Evolutionary conservation across 306 rosid genomes (phyloP), one percentile per base, ranked within the genome.

Genomic region (Corylus heterophylla): DNA sequence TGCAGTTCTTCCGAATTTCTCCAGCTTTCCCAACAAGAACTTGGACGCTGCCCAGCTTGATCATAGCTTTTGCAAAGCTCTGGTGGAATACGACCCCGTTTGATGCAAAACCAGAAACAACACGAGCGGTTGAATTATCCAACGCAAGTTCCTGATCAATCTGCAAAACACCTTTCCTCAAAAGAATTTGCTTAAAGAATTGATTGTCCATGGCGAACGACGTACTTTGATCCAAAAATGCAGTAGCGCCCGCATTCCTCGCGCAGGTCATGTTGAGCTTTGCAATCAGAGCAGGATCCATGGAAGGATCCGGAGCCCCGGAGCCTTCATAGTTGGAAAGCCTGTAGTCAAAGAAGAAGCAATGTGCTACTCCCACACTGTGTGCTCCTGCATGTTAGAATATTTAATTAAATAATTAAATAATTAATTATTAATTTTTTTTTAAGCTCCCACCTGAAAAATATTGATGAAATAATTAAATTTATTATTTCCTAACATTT

Each of bases 211-310:
- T 85, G 0, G 59, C 79, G 5, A 72, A 58, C 0, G 89, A 22
- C 0, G 97, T 85, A 14, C 66, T 80, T 1, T 88, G 93, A 72
- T 91, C 97, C 91, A 89, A 82, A 75, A 88, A 83, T 7, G 73
- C 47, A 0, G 14, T 42, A 1, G 89, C 78, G 0, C 82, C 52
- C 2, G 11, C 47, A 1, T 8, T 27, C 12, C 31, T n/a, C 1
- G 45, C 29, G 49, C 89, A 90, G 0, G 63, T 1, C 3, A 7
- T 4, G 2, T 7, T 84, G 75, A 90, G 58, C 12, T 3, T 45
- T 2, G 84, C 2, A 54, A 79, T 76, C 76, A 89, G 74, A 51
- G 39, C 12, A 12, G 84, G 85, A 39, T 91, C 93, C 89, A 90
- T 84, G 0, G 86, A 59, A 3, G 90, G 87, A 47, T 88, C 88